phyloP scores from a whole-genome alignment of 2,329 filamentous ascomycete species.

The Akanthomyces muscarius region DNA sequence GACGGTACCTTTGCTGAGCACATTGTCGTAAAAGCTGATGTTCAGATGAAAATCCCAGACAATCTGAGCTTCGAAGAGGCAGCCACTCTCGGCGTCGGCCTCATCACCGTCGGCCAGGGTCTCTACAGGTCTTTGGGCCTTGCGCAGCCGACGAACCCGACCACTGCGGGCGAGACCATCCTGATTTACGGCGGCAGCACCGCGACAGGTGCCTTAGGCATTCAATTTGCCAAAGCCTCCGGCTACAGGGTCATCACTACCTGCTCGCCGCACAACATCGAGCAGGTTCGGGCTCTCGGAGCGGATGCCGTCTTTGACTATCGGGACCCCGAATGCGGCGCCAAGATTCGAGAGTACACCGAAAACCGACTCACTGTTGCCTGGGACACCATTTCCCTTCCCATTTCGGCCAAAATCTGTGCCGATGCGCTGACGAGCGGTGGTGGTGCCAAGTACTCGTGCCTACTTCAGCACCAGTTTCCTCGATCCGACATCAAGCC shows the following conservation, averaged over 20 bases:
- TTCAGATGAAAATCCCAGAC: slow-evolving; percentile 42
- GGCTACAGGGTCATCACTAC: slow-evolving; percentile 37
- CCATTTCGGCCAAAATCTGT: not conserved
- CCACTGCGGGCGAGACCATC: slow-evolving; percentile 19
- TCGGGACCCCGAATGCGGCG: slow-evolving; percentile 22
- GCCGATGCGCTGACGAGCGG: not conserved
- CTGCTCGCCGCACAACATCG: slow-evolving; percentile 36
- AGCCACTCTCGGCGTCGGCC: slow-evolving; percentile 40
- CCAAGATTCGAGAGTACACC: slow-evolving; percentile 23
- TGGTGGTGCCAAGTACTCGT: too few relatives aligned
- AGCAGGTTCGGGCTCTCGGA: slow-evolving; percentile 37
- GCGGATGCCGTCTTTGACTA: slow-evolving; percentile 44
- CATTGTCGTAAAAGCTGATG: slow-evolving; percentile 34
- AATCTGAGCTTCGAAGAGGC: slow-evolving; percentile 44
- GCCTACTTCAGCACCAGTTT: too few relatives aligned
- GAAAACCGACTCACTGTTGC: slow-evolving; percentile 22
- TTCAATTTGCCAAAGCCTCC: slow-evolving; percentile 37
- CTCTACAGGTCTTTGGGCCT: slow-evolving; percentile 44
- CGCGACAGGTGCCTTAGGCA: slow-evolving; percentile 49
- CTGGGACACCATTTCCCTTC: slow-evolving; percentile 20
- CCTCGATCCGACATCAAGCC: too few relatives aligned
- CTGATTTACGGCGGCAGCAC: slow-evolving; percentile 46
- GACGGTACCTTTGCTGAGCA: slow-evolving; percentile 41
- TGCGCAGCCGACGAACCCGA: slow-evolving; percentile 29
- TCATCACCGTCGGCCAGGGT: slow-evolving; percentile 43